These are phyloP conservation scores for Jackrogersella multiformis DNA, from an alignment of 495 filamentous ascomycete species.

Conservation along the genomic window DNA sequence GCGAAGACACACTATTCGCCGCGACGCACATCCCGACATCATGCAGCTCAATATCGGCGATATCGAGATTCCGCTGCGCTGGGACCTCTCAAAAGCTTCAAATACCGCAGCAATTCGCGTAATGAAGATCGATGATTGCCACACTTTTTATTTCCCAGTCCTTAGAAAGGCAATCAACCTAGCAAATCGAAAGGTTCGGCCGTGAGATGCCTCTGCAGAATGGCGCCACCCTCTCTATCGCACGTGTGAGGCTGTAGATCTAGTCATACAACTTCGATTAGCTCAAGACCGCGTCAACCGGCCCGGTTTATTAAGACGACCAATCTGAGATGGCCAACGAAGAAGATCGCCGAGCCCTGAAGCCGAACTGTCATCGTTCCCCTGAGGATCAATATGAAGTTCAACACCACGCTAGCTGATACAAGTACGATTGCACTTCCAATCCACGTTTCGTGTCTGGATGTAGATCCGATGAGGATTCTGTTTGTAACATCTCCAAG, in stretches of 20 bases:
- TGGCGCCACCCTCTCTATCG: constrained; percentile 24
- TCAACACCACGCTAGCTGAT: constrained; percentile 26
- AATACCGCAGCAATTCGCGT: constrained; percentile 17
- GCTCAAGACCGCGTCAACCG: constrained; percentile 26
- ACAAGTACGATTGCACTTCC: constrained; percentile 32
- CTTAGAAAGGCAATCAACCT: constrained; percentile 11
- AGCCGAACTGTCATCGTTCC: constrained; percentile 37
- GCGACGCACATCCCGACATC: constrained; percentile 30
- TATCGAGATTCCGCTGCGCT: constrained; percentile 40
- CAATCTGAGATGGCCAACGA: constrained; percentile 41
- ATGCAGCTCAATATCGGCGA: constrained; percentile 39
- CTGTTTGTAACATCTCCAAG: constrained; percentile 15
- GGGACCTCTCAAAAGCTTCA: constrained; percentile 38
- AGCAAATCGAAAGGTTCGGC: constrained; percentile 15
- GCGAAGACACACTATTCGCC: constrained; percentile 32
- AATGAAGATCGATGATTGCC: constrained; percentile 30
- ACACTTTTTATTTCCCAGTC: constrained; percentile 1
- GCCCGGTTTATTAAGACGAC: constrained; percentile 39
- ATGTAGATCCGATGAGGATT: constrained; percentile 6
- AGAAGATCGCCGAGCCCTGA: constrained; percentile 36
- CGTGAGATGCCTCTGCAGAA: constrained; percentile 13
- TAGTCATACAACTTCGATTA: constrained; percentile 33
- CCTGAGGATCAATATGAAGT: constrained; percentile 39
- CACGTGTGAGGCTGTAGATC: constrained; percentile 37
- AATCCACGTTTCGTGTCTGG: constrained; percentile 24